Evolutionary conservation across 1,284 basidiomycete genomes (phyloP), one percentile per base, ranked within the genome.

Genomic region (Cryptococcus hybrid): DNA sequence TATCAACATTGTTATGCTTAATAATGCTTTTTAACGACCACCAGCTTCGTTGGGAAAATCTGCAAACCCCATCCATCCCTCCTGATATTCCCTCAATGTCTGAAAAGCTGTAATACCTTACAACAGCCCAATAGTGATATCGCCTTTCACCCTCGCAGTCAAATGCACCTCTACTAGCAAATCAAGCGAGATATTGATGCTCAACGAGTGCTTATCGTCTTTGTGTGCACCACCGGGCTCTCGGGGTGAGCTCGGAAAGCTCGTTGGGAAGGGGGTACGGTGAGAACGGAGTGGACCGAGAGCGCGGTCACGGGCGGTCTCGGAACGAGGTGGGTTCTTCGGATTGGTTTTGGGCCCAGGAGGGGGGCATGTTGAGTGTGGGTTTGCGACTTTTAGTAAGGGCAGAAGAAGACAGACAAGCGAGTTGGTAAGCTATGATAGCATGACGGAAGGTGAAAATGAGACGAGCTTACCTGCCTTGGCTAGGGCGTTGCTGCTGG

Each of bases 51-150:
- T 13, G 15, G 47, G 47, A 48, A 47, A 34, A 24, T 11, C 18
- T 18, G 46, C 7, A 47, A n/a, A 24, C 24, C 46, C 24, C 46
- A n/a, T 30, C 9, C 13, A n/a, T 30, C 42, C 47, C 30, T 30
- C 30, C 4, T 30, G 30, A 30, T 30, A 30, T 30, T 30, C 30
- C 30, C 30, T 30, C 30, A 4, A 30, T 30, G 30, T 30, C 4
- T 30, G 30, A 30, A 30, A 30, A 30, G 30, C 3, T 30, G 30
- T 30, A 30, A 30, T 4, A 30, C 30, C 4, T 46, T 45, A 62
- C 55, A 59, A 52, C 13, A 62, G 45, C 7, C 60, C 60, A 52
- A 62, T 62, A 5, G 60, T 62, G 15, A 62, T 54, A 52, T 62
- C 60, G 36, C 60, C 60, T 42, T 62, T 59, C 39, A 62, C 55